Conservation (phyloP, 495 filamentous ascomycete species). For the Neurospora sp. region DNA sequence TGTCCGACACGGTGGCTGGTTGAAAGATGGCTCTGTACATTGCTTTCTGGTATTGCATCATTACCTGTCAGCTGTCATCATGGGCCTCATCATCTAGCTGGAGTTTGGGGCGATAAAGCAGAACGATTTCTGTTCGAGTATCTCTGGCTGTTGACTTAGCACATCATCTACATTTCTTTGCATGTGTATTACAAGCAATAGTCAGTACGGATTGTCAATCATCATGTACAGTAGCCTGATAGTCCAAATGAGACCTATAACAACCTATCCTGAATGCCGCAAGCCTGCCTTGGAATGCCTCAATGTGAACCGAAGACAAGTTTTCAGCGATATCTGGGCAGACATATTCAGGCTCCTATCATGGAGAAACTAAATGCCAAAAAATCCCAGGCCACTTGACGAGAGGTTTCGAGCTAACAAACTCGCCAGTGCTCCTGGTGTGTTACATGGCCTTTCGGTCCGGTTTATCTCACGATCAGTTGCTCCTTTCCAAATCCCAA, state of each 20-base stretch:
- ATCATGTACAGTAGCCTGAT: neutral
- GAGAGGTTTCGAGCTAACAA: neutral
- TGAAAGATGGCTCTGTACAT: neutral
- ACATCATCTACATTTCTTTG: neutral
- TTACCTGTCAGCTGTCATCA: neutral
- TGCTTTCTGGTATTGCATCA: neutral
- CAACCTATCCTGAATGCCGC: neutral
- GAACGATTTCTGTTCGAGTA: neutral
- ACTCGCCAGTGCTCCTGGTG: neutral
- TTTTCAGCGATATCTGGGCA: neutral
- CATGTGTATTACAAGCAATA: neutral
- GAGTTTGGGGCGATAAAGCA: neutral
- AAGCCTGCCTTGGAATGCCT: neutral
- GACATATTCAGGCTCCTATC: neutral
- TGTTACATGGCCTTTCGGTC: neutral
- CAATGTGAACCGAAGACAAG: neutral
- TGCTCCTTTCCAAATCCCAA: neutral
- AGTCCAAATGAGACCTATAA: neutral
- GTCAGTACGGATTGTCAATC: neutral
- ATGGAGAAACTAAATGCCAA: neutral
- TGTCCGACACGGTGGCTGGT: neutral
- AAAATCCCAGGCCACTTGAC: too few species aligned
- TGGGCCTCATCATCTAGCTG: neutral
- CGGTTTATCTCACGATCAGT: neutral
- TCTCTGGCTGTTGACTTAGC: neutral